Evolutionary conservation across 2,329 filamentous ascomycete species (phyloP).

Genomic region (Cladosporium sphaerospermum): DNA sequence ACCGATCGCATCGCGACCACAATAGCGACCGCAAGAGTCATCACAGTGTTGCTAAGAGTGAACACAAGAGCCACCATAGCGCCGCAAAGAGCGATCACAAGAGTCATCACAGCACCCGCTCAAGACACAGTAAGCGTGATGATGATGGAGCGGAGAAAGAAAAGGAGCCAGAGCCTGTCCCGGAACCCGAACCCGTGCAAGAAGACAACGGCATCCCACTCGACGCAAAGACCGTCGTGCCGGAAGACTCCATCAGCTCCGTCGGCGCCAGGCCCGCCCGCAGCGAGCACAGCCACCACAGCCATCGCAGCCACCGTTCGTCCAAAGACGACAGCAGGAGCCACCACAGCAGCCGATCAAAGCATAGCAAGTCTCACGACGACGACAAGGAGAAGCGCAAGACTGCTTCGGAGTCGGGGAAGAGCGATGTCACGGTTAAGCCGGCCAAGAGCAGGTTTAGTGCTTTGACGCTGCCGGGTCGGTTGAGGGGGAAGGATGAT

Average conservation of each 20-base stretch:
- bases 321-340: background rate
- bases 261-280: slow-evolving; percentile 2
- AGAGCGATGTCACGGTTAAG: slow-evolving; percentile 23
- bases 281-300: slow-evolving; percentile 3
- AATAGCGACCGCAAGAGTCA: background rate
- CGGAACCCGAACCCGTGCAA: background rate
- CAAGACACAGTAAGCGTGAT: slow-evolving; percentile 10
- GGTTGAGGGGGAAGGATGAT: slow-evolving; percentile 6
- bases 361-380: slow-evolving; percentile 14
- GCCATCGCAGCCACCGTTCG: slow-evolving; percentile 1
- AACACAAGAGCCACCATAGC: background rate
- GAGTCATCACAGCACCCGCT: background rate
- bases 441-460: slow-evolving; percentile 23
- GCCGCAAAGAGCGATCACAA: background rate
- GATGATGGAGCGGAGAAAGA: background rate
- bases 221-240: slow-evolving; percentile 1
- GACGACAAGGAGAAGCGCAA: slow-evolving; percentile 15
- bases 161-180: background rate
- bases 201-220: background rate
- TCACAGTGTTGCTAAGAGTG: background rate
- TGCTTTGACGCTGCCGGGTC: slow-evolving; percentile 29
- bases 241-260: slow-evolving; percentile 10
- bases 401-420: slow-evolving; percentile 17
- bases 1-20: background rate
- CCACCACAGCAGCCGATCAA: slow-evolving; percentile 1